Percentiles rank a stretch among this genome's conserved stretches.
These are phyloP conservation scores for Diplocarpon rosae DNA, from an alignment of 2,329 filamentous ascomycete genomes.

Conservation along the genomic window DNA sequence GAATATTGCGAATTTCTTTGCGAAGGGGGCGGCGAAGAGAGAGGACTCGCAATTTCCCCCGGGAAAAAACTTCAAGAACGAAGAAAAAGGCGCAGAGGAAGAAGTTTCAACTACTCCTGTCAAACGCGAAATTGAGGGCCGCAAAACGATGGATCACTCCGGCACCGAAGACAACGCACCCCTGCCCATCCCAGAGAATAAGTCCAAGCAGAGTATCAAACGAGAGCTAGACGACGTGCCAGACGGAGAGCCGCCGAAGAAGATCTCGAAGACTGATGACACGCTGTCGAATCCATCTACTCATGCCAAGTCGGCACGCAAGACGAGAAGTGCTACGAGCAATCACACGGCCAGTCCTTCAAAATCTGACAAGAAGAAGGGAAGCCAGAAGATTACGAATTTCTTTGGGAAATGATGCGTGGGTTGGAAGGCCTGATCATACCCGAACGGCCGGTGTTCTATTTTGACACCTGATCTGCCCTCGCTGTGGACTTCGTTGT, in stretches of 20 bases:
- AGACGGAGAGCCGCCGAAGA: constrained; percentile 20
- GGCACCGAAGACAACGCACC: constrained; percentile 23
- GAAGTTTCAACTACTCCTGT: constrained; percentile 11
- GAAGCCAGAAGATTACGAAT: constrained; percentile 38
- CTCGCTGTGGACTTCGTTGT: no score
- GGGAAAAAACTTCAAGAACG: constrained; percentile 6
- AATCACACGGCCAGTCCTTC: constrained; percentile 22
- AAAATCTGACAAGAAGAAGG: constrained; percentile 20
- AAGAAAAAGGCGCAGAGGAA: constrained; percentile 10
- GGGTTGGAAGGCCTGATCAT: not conserved
- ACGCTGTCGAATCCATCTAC: constrained; percentile 14
- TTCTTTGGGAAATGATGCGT: constrained; percentile 34
- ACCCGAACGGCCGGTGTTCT: not conserved
- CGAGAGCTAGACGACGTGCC: constrained; percentile 20
- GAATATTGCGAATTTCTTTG: constrained; percentile 92
- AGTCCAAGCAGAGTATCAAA: constrained; percentile 21
- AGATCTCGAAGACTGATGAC: constrained; percentile 17
- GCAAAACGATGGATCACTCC: constrained; percentile 19
- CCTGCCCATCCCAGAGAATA: constrained; percentile 17
- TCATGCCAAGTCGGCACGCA: constrained; percentile 14
- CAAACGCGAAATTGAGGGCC: constrained; percentile 20
- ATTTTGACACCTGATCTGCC: not conserved
- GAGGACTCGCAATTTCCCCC: not conserved
- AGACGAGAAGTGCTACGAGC: constrained; percentile 24
- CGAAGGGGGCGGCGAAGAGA: constrained; percentile 32